phyloP scores from a whole-genome alignment of 2,329 filamentous ascomycete species.

The Daldinia sp. region DNA sequence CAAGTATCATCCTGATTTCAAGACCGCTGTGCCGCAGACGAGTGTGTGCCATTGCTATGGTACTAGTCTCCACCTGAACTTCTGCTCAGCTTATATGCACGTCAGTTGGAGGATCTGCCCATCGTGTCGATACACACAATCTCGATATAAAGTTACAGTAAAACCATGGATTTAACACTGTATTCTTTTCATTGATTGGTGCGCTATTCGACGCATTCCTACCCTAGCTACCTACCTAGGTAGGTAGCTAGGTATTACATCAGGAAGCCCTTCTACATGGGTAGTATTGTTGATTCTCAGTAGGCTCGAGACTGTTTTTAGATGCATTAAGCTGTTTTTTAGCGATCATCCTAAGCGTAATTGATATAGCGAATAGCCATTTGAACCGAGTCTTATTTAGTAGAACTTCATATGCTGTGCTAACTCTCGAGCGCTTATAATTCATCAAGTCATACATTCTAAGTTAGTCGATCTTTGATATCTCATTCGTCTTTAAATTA shows the following conservation, averaged over 20 bases:
- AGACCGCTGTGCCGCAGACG: not conserved
- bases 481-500: not conserved
- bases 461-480: not conserved
- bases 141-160: conserved; percentile 1
- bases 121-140: conserved; percentile 3
- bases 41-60: not conserved
- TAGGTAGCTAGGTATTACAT: not conserved
- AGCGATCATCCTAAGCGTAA: no score
- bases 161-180: not conserved
- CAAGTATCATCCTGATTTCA: not conserved
- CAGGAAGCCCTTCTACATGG: not conserved
- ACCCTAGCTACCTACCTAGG: no score
- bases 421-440: not conserved
- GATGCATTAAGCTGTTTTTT: not conserved
- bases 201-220: not conserved
- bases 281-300: not conserved
- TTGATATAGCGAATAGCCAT: no score
- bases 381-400: not conserved
- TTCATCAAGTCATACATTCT: no score
- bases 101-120: conserved; percentile 5
- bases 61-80: not conserved
- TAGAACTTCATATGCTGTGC: not conserved
- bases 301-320: not conserved
- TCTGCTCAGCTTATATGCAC: not conserved
- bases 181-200: not conserved